These are phyloP conservation scores for Escallonia rubra DNA, from an alignment of 129 eudicot genomes.

Conservation along the genomic window DNA sequence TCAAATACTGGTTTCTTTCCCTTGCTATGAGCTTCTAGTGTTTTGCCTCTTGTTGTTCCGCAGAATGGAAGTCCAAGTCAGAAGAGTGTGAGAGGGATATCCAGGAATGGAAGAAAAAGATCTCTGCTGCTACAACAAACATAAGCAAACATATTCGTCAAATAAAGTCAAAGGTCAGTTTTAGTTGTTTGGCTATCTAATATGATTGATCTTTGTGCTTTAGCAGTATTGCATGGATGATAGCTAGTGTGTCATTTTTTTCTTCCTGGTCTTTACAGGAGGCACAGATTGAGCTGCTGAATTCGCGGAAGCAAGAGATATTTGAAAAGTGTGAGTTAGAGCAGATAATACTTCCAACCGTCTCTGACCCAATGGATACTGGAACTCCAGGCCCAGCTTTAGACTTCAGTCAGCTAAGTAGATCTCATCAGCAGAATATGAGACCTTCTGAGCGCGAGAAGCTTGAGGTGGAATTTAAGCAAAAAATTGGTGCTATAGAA, in stretches of 20 bases:
- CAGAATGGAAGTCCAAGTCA: constrained; percentile 77
- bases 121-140: constrained; percentile 79
- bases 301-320: constrained; percentile 77
- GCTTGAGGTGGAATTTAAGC: constrained; percentile 72
- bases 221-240: background rate
- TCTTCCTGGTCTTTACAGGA: constrained; percentile 48
- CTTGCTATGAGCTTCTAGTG: background rate
- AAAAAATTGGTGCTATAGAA: constrained; percentile 62
- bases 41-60: background rate
- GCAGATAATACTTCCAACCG: constrained; percentile 62
- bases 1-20: background rate
- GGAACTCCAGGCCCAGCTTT: constrained; percentile 55
- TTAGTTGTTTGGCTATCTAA: background rate
- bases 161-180: constrained; percentile 72
- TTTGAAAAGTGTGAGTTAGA: constrained; percentile 87
- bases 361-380: constrained; percentile 84
- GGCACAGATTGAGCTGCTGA: constrained; percentile 53
- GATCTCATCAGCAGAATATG: constrained; percentile 55
- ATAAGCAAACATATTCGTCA: constrained; percentile 76
- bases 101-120: constrained; percentile 82
- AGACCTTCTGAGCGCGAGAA: constrained; percentile 80
- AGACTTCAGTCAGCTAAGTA: constrained; percentile 69
- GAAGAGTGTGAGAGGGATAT: constrained; percentile 82
- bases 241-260: background rate
- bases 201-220: constrained; percentile 1